phyloP scores from a whole-genome alignment of 139 green algal species.

The Chlamydomonas schloesseri region DNA sequence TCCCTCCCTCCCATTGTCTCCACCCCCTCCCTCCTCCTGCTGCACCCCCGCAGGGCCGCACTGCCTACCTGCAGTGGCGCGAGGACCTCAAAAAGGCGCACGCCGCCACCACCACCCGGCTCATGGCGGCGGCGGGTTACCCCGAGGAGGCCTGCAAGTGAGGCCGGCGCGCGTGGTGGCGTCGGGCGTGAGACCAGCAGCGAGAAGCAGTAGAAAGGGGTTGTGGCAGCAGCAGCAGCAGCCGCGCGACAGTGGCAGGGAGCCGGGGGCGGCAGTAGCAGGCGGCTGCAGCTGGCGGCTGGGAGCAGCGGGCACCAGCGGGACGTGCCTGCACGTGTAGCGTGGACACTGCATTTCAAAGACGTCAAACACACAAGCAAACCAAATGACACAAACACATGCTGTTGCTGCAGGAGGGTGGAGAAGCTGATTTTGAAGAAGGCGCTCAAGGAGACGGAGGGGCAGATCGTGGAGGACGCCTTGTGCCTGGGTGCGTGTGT shows the following conservation, averaged over 20 bases:
- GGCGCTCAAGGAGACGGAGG: slow-evolving; percentile 57
- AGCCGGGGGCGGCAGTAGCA: too few relatives aligned
- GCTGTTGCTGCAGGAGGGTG: slow-evolving; percentile 22
- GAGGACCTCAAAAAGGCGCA: slow-evolving; percentile 67
- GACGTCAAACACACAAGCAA: too few relatives aligned
- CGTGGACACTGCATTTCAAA: too few relatives aligned
- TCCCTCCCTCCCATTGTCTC: too few relatives aligned
- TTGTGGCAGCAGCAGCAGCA: too few relatives aligned
- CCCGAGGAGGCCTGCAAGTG: slow-evolving; percentile 29
- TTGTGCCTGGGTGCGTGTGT: slow-evolving; percentile 51
- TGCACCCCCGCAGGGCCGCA: slow-evolving; percentile 44
- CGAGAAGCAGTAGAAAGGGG: too few relatives aligned
- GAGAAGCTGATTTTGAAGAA: slow-evolving; percentile 64
- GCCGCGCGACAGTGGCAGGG: too few relatives aligned
- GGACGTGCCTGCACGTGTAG: too few relatives aligned
- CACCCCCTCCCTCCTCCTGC: neutral
- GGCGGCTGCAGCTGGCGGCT: too few relatives aligned
- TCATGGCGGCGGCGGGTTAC: slow-evolving; percentile 65
- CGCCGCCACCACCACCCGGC: slow-evolving; percentile 44
- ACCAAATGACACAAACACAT: too few relatives aligned
- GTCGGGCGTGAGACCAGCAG: too few relatives aligned
- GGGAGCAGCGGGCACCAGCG: too few relatives aligned
- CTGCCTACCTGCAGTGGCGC: slow-evolving; percentile 70
- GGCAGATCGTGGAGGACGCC: slow-evolving; percentile 68
- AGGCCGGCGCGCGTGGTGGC: neutral